A percentile compares a stretch with the other conserved stretches of the same genome.
These are phyloP conservation scores for Phoma sp. DNA, from an alignment of 2,329 filamentous ascomycete genomes.

Conservation along the genomic window DNA sequence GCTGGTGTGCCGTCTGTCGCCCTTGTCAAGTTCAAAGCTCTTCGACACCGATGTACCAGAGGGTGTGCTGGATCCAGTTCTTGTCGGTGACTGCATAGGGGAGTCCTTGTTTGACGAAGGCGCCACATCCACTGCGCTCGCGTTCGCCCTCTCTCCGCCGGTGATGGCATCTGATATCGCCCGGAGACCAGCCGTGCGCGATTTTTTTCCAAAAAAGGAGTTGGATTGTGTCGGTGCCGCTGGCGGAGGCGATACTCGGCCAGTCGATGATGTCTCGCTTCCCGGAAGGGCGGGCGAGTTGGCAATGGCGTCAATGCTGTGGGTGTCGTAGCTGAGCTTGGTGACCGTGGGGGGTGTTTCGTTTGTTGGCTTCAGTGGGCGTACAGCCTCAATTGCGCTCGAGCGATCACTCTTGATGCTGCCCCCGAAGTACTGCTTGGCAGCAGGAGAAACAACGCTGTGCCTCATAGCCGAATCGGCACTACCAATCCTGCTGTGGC, in stretches of 20 bases:
- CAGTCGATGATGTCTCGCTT: conserved; percentile 58
- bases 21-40: conserved; percentile 82
- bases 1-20: conserved; percentile 56
- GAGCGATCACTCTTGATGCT: conserved; percentile 44
- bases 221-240: conserved; percentile 38
- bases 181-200: conserved; percentile 72
- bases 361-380: conserved; percentile 49
- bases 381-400: conserved; percentile 58
- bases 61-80: conserved; percentile 76
- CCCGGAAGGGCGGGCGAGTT: conserved; percentile 48
- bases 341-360: conserved; percentile 62
- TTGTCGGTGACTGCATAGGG: conserved; percentile 67
- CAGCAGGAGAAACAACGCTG: conserved; percentile 60
- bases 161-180: conserved; percentile 79
- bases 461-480: conserved; percentile 74
- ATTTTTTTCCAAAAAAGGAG: conserved; percentile 49
- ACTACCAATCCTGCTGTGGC: conserved; percentile 79
- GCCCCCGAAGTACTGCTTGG: conserved; percentile 72
- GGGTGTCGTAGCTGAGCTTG: conserved; percentile 60
- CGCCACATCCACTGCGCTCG: conserved; percentile 49
- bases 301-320: conserved; percentile 55
- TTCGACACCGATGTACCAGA: conserved; percentile 63
- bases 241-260: conserved; percentile 54
- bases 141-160: conserved; percentile 59
- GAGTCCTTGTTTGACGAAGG: conserved; percentile 59